Conservation (phyloP, 768 basidiomycete species). For the Mycena maculata region DNA sequence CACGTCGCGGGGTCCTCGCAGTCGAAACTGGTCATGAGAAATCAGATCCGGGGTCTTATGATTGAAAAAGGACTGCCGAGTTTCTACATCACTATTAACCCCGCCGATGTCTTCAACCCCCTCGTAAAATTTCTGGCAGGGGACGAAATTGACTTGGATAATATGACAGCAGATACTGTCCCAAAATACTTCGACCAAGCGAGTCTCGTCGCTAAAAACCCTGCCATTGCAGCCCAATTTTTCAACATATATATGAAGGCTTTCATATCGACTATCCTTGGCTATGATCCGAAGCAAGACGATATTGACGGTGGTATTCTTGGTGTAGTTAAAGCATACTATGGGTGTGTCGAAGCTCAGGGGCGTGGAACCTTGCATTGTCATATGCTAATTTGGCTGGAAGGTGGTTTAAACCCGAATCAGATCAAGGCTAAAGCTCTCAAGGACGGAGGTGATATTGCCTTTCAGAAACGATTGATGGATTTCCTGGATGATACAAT, state of each 20-base stretch:
- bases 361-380: slow-evolving; percentile 6
- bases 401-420: slow-evolving; percentile 18
- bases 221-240: slow-evolving; percentile 34
- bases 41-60: slow-evolving; percentile 17
- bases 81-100: slow-evolving; percentile 47
- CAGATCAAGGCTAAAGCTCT: slow-evolving; percentile 20
- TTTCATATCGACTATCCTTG: slow-evolving; percentile 28
- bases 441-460: background rate
- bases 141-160: slow-evolving; percentile 35
- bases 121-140: slow-evolving; percentile 42
- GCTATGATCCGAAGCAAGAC: slow-evolving; percentile 5
- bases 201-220: slow-evolving; percentile 30
- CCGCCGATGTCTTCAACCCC: slow-evolving; percentile 43
- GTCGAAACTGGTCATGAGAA: slow-evolving; percentile 32
- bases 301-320: background rate
- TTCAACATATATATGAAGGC: slow-evolving; percentile 35
- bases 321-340: slow-evolving; percentile 1
- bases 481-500: slow-evolving; percentile 26
- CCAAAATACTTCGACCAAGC: slow-evolving; percentile 2
- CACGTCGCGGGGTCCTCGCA: slow-evolving; percentile 34
- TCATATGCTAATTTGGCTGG: slow-evolving; percentile 11
- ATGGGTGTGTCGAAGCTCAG: slow-evolving; percentile 9
- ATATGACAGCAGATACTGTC: slow-evolving; percentile 4
- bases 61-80: slow-evolving; percentile 35
- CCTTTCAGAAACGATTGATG: slow-evolving; percentile 17